phyloP scores from a whole-genome alignment of 1,284 basidiomycete species.

The Vanrija humicola region DNA sequence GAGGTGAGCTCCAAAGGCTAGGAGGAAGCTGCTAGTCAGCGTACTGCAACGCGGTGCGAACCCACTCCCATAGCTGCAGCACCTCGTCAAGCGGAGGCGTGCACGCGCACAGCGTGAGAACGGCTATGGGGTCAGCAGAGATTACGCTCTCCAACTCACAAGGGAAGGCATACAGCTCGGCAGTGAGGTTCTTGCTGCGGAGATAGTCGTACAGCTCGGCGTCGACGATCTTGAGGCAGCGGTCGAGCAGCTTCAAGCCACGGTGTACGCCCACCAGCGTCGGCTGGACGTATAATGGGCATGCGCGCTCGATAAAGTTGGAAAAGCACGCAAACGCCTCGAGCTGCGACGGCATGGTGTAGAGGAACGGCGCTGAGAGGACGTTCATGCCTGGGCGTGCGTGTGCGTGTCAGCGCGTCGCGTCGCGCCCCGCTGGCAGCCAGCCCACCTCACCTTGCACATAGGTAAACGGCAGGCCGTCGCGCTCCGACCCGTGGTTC shows the following conservation, averaged over 20 bases:
- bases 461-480: constrained; percentile 75
- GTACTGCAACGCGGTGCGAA: neutral
- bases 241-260: constrained; percentile 88
- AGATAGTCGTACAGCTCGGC: constrained; percentile 76
- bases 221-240: constrained; percentile 86
- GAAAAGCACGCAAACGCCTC: constrained; percentile 96
- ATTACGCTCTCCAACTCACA: constrained; percentile 56
- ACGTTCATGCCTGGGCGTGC: constrained; percentile 87
- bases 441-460: constrained; percentile 61
- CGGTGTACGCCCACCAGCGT: constrained; percentile 91
- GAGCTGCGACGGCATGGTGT: constrained; percentile 89
- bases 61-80: constrained; percentile 81
- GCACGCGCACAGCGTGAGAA: constrained; percentile 91
- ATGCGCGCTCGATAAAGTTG: constrained; percentile 87
- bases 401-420: neutral
- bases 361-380: constrained; percentile 91
- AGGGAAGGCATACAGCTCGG: constrained; percentile 95
- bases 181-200: constrained; percentile 87
- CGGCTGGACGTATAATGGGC: constrained; percentile 92
- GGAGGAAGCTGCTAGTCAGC: constrained; percentile 59
- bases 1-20: constrained; percentile 92
- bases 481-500: constrained; percentile 56
- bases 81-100: constrained; percentile 94
- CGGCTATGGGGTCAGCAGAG: constrained; percentile 56
- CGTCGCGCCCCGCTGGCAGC: neutral